Base-by-base conservation (phyloP, 352 stramenopile species). In the Globisporangium camurandrum region DNA sequence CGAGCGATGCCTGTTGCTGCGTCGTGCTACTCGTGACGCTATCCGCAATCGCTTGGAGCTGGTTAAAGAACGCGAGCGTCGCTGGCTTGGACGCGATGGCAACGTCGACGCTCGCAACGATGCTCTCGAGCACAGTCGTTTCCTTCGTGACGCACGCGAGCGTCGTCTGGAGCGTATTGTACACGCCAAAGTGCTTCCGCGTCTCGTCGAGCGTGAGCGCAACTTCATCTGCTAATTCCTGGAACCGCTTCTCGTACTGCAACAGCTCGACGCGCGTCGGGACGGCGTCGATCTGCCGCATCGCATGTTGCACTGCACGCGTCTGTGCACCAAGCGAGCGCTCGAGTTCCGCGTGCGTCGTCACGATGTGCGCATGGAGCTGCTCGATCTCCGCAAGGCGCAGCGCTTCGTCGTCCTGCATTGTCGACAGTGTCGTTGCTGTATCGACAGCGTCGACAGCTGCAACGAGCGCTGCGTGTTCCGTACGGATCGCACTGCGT, bases 191-290 rank as follows among this genome's bases (percentile, higher is more conserved):
- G 54, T 96, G 94, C 57, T 93, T 93, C 16, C 84, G 69, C 9
- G 83, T 95, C 61, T 97, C 88, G 17, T 97, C 88, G 16, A 96
- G 62, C 22, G 88, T 95, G 48, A 90, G 58, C 7, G 80, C 75
- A 2, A 95, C 80, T 61, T 95, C 71, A 24, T 96, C 77, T 36
- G 92, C 96, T 1, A 97, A 66, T 54, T 97, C 88, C 2, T 83
- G 33, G 27, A 96, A 95, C 1, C 88, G 74, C 52, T 86, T 89
- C 49, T 96, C 85, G 54, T 96, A 97, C 65, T 97, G 88, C 38
- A 97, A 62, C 3, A 97, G 56, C 60, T 97, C 88, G 22, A 82
- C 81, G 14, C 75, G 69, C 8, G 79, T 88, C 0, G 88, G 88
- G 9, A 95, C 72, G 11, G 91, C 84, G 54, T 97, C 88, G 9